Conservation (phyloP, 176 grass and related monocot species). For the Avena eriantha region DNA sequence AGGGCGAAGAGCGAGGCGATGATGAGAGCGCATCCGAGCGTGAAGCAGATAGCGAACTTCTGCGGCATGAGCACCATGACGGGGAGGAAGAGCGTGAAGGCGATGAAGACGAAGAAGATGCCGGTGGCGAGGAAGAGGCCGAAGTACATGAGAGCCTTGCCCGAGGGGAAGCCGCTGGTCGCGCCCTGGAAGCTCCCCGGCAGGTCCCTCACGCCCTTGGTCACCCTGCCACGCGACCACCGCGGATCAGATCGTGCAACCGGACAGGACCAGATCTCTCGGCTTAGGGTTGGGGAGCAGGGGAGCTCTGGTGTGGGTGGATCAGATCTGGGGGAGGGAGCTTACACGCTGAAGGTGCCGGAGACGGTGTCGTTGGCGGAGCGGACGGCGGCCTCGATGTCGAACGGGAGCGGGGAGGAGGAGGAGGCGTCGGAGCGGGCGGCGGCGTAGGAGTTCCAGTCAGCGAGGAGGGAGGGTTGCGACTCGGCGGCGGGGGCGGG, state of each 20-base stretch:
- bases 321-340: neutral
- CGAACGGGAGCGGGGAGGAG: constrained; percentile 71
- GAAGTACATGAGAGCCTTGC: constrained; percentile 95
- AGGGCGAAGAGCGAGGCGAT: constrained; percentile 95
- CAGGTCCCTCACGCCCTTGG: constrained; percentile 85
- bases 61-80: constrained; percentile 96
- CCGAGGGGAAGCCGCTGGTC: constrained; percentile 83
- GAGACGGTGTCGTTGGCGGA: constrained; percentile 93
- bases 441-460: constrained; percentile 96
- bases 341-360: constrained; percentile 90
- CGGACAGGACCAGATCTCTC: neutral
- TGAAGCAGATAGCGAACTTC: constrained; percentile 97
- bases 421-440: constrained; percentile 55
- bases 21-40: constrained; percentile 88
- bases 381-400: constrained; percentile 88
- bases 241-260: neutral
- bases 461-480: constrained; percentile 79
- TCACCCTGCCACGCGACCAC: constrained; percentile 51
- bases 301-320: neutral
- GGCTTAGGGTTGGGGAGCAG: neutral
- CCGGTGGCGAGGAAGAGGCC: constrained; percentile 90
- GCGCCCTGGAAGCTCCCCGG: constrained; percentile 94
- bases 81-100: constrained; percentile 90
- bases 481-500: constrained; percentile 31
- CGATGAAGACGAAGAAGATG: constrained; percentile 92